phyloP scores from a whole-genome alignment of 2,329 filamentous ascomycete genomes.

The Fusarium newnesense region DNA sequence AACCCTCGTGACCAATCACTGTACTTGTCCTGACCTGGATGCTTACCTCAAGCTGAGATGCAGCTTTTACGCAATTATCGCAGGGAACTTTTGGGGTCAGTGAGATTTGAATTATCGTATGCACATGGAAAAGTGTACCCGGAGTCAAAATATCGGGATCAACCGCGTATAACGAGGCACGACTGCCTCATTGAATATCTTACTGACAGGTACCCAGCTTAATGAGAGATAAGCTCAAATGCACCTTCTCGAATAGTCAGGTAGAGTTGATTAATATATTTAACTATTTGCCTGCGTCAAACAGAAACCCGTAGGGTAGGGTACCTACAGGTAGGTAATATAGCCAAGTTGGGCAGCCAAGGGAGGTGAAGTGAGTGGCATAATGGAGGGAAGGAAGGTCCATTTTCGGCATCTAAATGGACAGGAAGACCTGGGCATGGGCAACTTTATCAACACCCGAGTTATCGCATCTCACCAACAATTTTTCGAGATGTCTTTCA shows the following conservation, averaged over 20 bases:
- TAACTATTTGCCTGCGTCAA: not conserved
- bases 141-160: not conserved
- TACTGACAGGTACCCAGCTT: not conserved
- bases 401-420: not conserved
- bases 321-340: not conserved
- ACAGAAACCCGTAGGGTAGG: not conserved
- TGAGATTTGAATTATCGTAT: not conserved
- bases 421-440: not conserved
- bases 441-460: not conserved
- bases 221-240: not conserved
- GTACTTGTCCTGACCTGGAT: not conserved
- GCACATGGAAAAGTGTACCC: not conserved
- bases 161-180: not conserved
- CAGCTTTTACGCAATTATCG: not conserved
- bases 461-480: not conserved
- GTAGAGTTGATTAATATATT: not conserved
- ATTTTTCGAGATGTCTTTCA: not conserved
- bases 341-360: not conserved
- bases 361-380: not conserved
- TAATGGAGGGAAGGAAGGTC: not conserved
- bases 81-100: constrained; percentile 6
- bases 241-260: not conserved
- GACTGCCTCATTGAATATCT: not conserved
- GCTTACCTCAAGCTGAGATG: not conserved
- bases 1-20: not conserved